phyloP scores from a whole-genome alignment of 2,329 filamentous ascomycete species.

The Sclerotinia spermophila region DNA sequence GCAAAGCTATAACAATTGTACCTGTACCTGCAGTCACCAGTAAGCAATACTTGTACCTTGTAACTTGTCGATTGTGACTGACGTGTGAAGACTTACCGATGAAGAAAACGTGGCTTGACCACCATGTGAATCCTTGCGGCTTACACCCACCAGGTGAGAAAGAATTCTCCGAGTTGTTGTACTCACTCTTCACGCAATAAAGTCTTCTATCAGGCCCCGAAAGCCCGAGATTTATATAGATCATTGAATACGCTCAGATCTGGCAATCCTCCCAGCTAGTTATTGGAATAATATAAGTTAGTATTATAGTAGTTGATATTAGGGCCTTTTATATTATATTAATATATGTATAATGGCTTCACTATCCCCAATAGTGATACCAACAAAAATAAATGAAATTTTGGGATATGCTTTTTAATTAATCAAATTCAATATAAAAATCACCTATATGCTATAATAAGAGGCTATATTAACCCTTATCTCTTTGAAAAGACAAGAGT shows the following conservation, averaged over 20 bases:
- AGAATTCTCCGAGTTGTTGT: neutral
- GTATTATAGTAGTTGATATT: too few species aligned
- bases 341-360: too few species aligned
- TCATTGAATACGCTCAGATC: neutral
- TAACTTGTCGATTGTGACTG: conserved; percentile 1
- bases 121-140: conserved; percentile 1
- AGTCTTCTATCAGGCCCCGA: neutral
- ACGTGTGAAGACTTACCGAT: neutral
- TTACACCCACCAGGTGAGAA: neutral
- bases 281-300: too few species aligned
- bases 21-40: neutral
- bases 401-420: too few species aligned
- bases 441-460: too few species aligned
- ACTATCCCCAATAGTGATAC: too few species aligned
- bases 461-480: too few species aligned
- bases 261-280: neutral
- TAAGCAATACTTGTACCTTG: neutral
- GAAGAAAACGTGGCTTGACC: neutral
- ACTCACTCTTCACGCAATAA: neutral
- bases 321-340: too few species aligned
- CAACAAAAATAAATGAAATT: too few species aligned
- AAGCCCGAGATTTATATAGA: neutral
- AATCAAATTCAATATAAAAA: too few species aligned
- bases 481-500: too few species aligned
- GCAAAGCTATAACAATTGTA: neutral